Base-by-base conservation (phyloP, 176 grass and related monocot species). In the Bonia amplexicaulis region DNA sequence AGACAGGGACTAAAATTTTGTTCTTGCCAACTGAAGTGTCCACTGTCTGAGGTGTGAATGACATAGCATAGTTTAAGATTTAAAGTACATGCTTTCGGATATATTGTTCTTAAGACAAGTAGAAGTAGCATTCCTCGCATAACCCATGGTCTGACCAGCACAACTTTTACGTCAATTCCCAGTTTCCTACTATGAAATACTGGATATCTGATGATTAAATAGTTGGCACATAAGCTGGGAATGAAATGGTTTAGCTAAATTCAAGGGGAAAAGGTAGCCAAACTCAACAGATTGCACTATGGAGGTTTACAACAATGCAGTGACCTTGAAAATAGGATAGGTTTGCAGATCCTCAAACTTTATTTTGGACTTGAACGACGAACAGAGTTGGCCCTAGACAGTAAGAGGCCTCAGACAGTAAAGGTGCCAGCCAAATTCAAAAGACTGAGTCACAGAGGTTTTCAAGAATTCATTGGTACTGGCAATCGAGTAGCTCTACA, bases 11-110 rank as follows among this genome's bases (percentile, higher is more conserved):
- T 4, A 58, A 29, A 49, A 60, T 46, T 79, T 59, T 67, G 22
- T 67, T 82, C 69, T 48, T 11, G 61, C 14, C 26, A 70, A 88
- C 20, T 77, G 20, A 82, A 77, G 39, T 39, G 33, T 58, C 26
- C 23, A 67, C 31, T 46, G 20, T 71, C 52, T 35, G 44, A n/a
- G 15, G 0, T 80, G 23, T 69, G 19, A 72, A 54, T 82, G 51
- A 23, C 7, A 9, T 27, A 55, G 11, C 66, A 40, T 70, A 42
- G 33, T 70, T 17, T 17, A 67, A 9, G 31, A 27, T 82, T 69
- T 70, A 29, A 69, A 69, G 5, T 57, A 57, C 66, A 57, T 69
- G 15, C 13, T 20, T 70, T 81, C 48, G 6, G 68, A 71, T 71
- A 12, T n/a, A 46, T 40, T 68, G 20, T 69, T 45, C 19, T 45